These are phyloP conservation scores for Rutidosis leptorrhynchoides DNA, from an alignment of 129 eudicot species.

Conservation along the genomic window DNA sequence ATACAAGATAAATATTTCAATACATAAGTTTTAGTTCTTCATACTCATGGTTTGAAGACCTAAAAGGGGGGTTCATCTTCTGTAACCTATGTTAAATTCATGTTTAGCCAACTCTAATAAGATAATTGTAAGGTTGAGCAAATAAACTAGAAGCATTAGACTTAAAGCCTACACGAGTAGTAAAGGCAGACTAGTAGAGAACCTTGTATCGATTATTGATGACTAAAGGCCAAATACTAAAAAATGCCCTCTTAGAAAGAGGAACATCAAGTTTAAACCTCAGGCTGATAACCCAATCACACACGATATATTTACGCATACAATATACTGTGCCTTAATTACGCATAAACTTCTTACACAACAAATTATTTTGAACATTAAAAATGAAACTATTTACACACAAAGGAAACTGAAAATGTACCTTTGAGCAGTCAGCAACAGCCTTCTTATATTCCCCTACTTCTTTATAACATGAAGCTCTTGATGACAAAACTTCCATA, in stretches of 20 bases:
- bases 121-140: neutral
- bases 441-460: constrained; percentile 99
- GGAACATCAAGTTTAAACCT: neutral
- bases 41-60: neutral
- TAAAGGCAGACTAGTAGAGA: neutral
- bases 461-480: constrained; percentile 98
- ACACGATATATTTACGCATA: neutral
- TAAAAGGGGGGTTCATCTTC: neutral
- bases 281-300: neutral
- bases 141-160: neutral
- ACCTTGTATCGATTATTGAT: neutral
- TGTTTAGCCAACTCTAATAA: neutral
- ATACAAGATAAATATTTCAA: neutral
- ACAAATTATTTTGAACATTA: neutral
- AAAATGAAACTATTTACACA: neutral
- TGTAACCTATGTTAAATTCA: neutral
- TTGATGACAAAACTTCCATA: constrained; percentile 59
- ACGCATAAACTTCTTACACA: neutral
- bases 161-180: neutral
- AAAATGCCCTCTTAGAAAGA: neutral
- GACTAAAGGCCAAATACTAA: neutral
- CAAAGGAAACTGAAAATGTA: constrained; percentile 24
- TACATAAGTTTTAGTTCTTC: neutral
- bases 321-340: neutral
- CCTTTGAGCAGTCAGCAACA: constrained; percentile 98